Conservation (phyloP, 2,329 filamentous ascomycete genomes). For the Cyphellophora europaea region DNA sequence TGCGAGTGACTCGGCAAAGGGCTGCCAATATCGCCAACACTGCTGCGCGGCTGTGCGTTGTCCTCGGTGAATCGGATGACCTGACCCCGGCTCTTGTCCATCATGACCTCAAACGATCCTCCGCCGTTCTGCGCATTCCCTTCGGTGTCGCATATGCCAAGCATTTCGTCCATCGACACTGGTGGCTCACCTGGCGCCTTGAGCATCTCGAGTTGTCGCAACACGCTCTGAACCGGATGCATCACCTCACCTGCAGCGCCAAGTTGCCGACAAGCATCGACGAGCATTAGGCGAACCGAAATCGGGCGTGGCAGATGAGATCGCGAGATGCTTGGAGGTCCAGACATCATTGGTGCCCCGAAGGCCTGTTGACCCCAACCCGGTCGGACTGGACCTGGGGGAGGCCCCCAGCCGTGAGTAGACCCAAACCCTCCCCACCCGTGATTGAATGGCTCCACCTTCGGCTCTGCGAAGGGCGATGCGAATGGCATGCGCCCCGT, state of each 20-base stretch:
- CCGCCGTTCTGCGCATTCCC: constrained; percentile 80
- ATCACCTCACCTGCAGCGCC: constrained; percentile 49
- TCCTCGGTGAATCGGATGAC: constrained; percentile 45
- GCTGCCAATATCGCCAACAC: constrained; percentile 62
- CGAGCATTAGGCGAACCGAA: constrained; percentile 63
- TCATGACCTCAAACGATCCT: constrained; percentile 68
- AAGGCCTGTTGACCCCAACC: constrained; percentile 36
- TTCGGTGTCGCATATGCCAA: constrained; percentile 83
- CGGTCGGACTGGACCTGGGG: constrained; percentile 8
- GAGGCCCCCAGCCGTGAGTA: constrained; percentile 7
- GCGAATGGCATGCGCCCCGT: constrained; percentile 37
- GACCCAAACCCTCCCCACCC: constrained; percentile 14
- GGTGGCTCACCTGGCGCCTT: constrained; percentile 48
- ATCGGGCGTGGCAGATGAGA: constrained; percentile 55
- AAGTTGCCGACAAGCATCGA: constrained; percentile 65
- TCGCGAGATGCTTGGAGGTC: constrained; percentile 27
- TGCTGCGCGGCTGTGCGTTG: constrained; percentile 32
- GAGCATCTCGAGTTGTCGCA: constrained; percentile 56
- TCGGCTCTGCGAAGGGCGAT: constrained; percentile 15
- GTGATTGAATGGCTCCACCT: constrained; percentile 15
- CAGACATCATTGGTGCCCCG: constrained; percentile 32
- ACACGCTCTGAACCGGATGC: constrained; percentile 56
- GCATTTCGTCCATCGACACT: constrained; percentile 58
- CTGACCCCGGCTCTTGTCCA: constrained; percentile 33
- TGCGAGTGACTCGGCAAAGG: constrained; percentile 33